Conservation (phyloP, 2,329 filamentous ascomycete genomes). For the Plenodomus tracheiphilus region DNA sequence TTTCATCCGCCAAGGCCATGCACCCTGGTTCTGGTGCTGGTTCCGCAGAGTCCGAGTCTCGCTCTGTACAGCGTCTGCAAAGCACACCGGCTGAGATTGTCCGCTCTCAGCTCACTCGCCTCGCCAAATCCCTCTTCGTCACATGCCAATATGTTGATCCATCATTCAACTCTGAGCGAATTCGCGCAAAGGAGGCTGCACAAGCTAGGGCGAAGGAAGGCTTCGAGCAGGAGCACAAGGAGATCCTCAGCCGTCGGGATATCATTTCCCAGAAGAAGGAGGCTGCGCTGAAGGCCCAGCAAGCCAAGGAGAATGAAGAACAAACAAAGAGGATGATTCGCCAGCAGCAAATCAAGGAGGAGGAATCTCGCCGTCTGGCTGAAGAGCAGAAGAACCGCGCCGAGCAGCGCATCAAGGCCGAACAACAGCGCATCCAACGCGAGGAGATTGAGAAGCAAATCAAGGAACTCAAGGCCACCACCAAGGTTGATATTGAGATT, state of each 20-base stretch:
- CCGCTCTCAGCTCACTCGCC: constrained; percentile 86
- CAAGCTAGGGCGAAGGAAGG: constrained; percentile 81
- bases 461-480: constrained; percentile 88
- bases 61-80: constrained; percentile 90
- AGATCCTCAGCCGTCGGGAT: constrained; percentile 82
- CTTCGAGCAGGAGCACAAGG: constrained; percentile 87
- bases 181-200: constrained; percentile 77
- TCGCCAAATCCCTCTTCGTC: constrained; percentile 87
- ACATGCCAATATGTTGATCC: constrained; percentile 97
- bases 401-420: constrained; percentile 76
- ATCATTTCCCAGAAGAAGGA: constrained; percentile 97
- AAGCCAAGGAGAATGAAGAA: constrained; percentile 89
- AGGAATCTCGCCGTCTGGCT: constrained; percentile 84
- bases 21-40: constrained; percentile 82
- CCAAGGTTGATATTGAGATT: constrained; percentile 86
- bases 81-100: constrained; percentile 98
- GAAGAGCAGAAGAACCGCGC: constrained; percentile 93
- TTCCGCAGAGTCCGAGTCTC: constrained; percentile 82
- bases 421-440: constrained; percentile 50
- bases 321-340: constrained; percentile 84
- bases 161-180: constrained; percentile 78
- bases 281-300: constrained; percentile 83
- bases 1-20: constrained; percentile 92
- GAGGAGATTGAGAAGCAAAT: constrained; percentile 77
- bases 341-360: constrained; percentile 85